Evolutionary conservation across 352 stramenopile genomes (phyloP), one percentile per base, ranked within the genome.

Genomic region (Phytophthora hybrid): DNA sequence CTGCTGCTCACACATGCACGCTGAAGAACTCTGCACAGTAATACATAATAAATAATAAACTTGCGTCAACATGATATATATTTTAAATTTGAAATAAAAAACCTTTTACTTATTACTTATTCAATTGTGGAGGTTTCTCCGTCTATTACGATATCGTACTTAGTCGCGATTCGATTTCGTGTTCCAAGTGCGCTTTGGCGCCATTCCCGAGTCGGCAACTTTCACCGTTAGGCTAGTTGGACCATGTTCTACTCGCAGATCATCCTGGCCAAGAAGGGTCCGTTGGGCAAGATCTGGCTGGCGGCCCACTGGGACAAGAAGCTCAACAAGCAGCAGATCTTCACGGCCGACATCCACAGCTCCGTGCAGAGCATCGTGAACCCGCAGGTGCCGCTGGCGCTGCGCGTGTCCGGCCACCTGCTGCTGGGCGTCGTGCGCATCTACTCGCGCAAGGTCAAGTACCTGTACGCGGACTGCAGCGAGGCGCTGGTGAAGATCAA

Each of bases 281-380:
- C 98, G 26, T 83, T 99, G 46, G 98, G 97, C 57, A 99, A 99
- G 83, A 98, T 99, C 61, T 99, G 98, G 96, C 89, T 99, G 31
- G 98, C 98, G 16, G 98, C 98, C 31, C 98, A 99, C 81, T 99
- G 95, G 94, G 98, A 99, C 87, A 99, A 99, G 88, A 99, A 99
- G 85, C 87, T 99, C 31, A 99, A 92, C 71, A 98, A 99, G 77
- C 91, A 97, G 47, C 96, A 99, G 81, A 99, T 99, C 62, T 99
- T 99, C 83, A 90, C 92, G 32, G 98, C 97, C 13, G 97, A 99
- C 82, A 99, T 99, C 81, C 84, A 94, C 69, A 90, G 84, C 74
- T 99, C 96, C 26, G 98, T 99, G 18, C 93, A 99, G 23, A 97
- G 91, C 66, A 99, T 99, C 71, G 90, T 99, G 53, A 97, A 99